Evolutionary conservation across 2,329 filamentous ascomycete genomes (phyloP), one percentile per base, ranked within the genome.

Genomic region (Alternaria sp.): DNA sequence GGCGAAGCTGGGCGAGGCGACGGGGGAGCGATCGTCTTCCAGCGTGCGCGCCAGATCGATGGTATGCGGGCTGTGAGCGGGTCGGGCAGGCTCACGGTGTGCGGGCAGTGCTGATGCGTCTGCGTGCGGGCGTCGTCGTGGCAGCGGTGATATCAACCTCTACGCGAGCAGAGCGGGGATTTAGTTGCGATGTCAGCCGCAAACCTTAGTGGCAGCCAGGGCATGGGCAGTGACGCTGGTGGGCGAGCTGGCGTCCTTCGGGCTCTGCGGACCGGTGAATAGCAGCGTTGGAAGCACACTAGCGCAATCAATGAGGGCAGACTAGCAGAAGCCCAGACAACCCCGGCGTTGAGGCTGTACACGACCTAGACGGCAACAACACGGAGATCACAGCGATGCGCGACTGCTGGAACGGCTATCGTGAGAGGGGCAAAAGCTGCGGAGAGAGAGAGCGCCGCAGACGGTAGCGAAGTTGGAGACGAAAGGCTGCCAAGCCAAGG

Each of bases 1-100:
- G 72, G 69, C 63, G 68, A 67, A 63, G 65, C 72, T 71, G 69
- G 70, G 66, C 68, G 65, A 69, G 71, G 73, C 73, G 76, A 76
- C 75, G 73, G 71, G 71, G 69, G 76, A 74, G 67, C 70, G 68
- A 67, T 76, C 69, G 70, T 65, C 61, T 67, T 73, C 65, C 71
- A 71, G 76, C 71, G 73, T 76, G 73, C 71, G 78, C 79, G 78
- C 79, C 79, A 81, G 77, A 76, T 73, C 74, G 77, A 73, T 77
- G 74, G 71, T 73, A 33, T 65, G 54, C 54, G 60, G 26, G 58
- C 30, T 55, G 46, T 46, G 50, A 47, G 60, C 44, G 60, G 56
- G 33, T 49, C 44, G 69, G 63, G 64, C 66, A 58, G 58, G 63
- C 61, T 71, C 70, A 75, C 72, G 64, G 65, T 45, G 63, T 30